These are phyloP conservation scores for Trichophyton schoenleinii DNA, from an alignment of 2,329 filamentous ascomycete species.

Conservation along the genomic window DNA sequence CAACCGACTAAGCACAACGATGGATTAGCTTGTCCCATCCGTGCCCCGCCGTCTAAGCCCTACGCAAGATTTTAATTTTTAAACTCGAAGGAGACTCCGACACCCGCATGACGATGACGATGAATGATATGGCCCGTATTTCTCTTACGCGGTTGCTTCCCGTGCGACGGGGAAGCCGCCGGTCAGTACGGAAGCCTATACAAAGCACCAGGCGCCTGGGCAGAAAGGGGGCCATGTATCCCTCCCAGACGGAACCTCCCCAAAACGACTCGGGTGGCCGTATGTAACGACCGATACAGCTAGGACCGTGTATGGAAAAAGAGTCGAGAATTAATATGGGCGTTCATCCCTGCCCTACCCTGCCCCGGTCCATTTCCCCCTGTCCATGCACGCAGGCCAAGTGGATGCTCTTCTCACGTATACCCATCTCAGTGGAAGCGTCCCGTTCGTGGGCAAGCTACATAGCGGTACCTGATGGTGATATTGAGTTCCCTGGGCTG, in stretches of 20 bases:
- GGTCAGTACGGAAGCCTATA: not conserved
- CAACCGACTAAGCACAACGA: not conserved
- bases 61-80: conserved; percentile 1
- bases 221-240: not conserved
- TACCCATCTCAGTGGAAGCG: conserved; percentile 4
- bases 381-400: conserved; percentile 1
- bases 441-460: conserved; percentile 4
- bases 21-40: conserved; percentile 2
- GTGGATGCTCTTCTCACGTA: conserved; percentile 3
- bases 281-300: not conserved
- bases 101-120: conserved; percentile 1
- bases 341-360: not conserved
- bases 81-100: not conserved
- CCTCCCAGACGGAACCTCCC: not conserved
- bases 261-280: not conserved
- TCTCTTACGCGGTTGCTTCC: not conserved
- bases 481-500: not conserved
- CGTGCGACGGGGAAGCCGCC: conserved; percentile 1
- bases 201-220: not conserved
- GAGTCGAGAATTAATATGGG: not conserved
- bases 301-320: not conserved
- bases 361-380: not conserved
- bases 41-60: conserved; percentile 2
- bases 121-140: conserved; percentile 1
- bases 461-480: conserved; percentile 1